These are phyloP conservation scores for Barbarea vulgaris DNA, from an alignment of 345 rosid genomes.

Conservation along the genomic window DNA sequence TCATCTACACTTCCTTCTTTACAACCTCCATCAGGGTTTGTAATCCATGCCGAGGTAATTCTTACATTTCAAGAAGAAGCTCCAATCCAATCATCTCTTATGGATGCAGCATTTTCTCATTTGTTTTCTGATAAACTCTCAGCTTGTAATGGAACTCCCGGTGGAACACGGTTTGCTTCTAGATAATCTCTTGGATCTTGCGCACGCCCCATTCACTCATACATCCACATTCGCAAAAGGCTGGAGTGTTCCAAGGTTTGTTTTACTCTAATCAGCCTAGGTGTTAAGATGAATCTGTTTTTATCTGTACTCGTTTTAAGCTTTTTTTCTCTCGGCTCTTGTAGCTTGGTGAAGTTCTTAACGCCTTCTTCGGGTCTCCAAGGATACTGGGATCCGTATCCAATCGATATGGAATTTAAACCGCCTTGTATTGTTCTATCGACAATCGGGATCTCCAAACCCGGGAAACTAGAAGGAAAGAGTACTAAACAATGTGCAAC, in stretches of 20 bases:
- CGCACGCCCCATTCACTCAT: constrained; percentile 97
- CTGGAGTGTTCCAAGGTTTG: constrained; percentile 94
- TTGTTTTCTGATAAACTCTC: constrained; percentile 8
- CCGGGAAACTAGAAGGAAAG: constrained; percentile 86
- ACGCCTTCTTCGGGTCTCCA: constrained; percentile 88
- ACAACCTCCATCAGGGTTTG: constrained; percentile 85
- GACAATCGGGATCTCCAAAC: constrained; percentile 95
- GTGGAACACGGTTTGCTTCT: constrained; percentile 96
- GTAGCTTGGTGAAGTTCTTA: constrained; percentile 88
- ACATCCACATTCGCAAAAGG: constrained; percentile 99
- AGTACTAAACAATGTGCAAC: constrained; percentile 72
- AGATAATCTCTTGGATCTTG: constrained; percentile 95
- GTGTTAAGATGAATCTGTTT: not conserved
- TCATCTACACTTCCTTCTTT: constrained; percentile 71
- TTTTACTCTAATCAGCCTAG: not conserved
- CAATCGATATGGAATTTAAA: constrained; percentile 95
- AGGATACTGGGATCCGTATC: constrained; percentile 99
- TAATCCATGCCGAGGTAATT: constrained; percentile 90
- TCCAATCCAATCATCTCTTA: not conserved
- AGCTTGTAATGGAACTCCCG: constrained; percentile 98
- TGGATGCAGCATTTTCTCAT: constrained; percentile 11
- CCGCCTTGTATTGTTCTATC: constrained; percentile 97
- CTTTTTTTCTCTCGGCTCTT: not conserved
- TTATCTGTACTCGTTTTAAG: not conserved
- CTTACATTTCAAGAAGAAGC: not conserved